Evolutionary conservation across 163 green algal species (phyloP), one percentile per base, ranked within the genome.

Genomic region (Volvox carteri): DNA sequence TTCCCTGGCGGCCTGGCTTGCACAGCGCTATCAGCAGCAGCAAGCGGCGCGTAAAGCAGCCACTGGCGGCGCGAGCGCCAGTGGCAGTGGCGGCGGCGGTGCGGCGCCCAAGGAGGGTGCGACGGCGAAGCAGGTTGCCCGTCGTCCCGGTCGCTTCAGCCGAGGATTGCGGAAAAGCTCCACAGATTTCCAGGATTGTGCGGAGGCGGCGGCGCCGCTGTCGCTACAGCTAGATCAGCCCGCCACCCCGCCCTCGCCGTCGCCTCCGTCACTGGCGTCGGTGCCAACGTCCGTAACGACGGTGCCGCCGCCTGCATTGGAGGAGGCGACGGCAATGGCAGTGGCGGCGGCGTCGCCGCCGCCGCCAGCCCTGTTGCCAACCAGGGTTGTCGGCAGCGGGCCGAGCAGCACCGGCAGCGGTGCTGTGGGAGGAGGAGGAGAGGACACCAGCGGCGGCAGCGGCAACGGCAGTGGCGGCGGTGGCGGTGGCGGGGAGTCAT

Each of bases 1-100:
- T 68, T 89, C 84, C 50, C 84, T 89, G 11, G 68, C 84, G 7
- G 37, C 41, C 9, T 7, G 75, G 52, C 84, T 89, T 25, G 35
- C 68, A 23, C 65, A 80, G 48, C 65, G 81, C 19, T 33, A 68
- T 62, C 42, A 78, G 44, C 62, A 68, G 44, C 56, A 86, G 25
- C 50, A 23, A 33, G 35, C 35, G 39, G 56, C 39, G 25, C 56
- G 41, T 1, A 74, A 77, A 37, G 41, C 58, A 1, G 78, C n/a
- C n/a, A n/a, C n/a, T 60, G 8, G 78, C 78, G 2, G 5, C 37
- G 76, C 50, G 39, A 50, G 1, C 42, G n/a, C 30, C 42, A 14
- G 42, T 6, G 28, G 33, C 67, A 3, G 25, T n/a, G n/a, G n/a
- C n/a, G n/a, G 18, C 76, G 37, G 21, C 52, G 52, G 35, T 28